phyloP scores from a whole-genome alignment of 441 rosid species.

The Gossypium davidsonii region DNA sequence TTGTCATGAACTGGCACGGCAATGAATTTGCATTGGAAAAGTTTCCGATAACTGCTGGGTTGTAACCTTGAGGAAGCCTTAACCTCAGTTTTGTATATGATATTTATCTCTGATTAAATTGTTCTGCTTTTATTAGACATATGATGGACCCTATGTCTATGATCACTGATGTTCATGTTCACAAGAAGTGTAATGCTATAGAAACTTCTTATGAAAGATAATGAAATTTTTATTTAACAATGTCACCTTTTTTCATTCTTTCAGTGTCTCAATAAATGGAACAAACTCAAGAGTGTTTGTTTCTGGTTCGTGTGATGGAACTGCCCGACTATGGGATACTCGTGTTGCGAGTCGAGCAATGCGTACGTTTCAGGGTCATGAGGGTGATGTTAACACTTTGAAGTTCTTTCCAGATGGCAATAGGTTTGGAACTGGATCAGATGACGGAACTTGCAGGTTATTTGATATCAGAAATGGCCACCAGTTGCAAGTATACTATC shows the following conservation, averaged over 20 bases:
- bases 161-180: conserved; percentile 4
- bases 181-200: neutral
- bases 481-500: conserved; percentile 70
- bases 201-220: neutral
- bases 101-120: neutral
- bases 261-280: conserved; percentile 77
- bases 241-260: conserved; percentile 10
- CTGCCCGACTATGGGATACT: conserved; percentile 93
- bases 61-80: neutral
- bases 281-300: conserved; percentile 72
- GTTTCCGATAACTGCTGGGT: neutral
- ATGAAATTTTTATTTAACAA: conserved; percentile 8
- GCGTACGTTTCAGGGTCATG: conserved; percentile 83
- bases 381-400: conserved; percentile 86
- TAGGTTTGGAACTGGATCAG: conserved; percentile 95
- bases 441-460: conserved; percentile 92
- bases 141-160: neutral
- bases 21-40: neutral
- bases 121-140: neutral
- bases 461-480: conserved; percentile 94
- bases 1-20: neutral
- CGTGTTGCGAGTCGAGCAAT: conserved; percentile 95
- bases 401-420: conserved; percentile 98
- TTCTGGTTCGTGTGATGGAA: conserved; percentile 91
- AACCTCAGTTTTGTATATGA: neutral